Base-by-base conservation (phyloP, 805 yeast species). In the Wickerhamomyces pijperi region DNA sequence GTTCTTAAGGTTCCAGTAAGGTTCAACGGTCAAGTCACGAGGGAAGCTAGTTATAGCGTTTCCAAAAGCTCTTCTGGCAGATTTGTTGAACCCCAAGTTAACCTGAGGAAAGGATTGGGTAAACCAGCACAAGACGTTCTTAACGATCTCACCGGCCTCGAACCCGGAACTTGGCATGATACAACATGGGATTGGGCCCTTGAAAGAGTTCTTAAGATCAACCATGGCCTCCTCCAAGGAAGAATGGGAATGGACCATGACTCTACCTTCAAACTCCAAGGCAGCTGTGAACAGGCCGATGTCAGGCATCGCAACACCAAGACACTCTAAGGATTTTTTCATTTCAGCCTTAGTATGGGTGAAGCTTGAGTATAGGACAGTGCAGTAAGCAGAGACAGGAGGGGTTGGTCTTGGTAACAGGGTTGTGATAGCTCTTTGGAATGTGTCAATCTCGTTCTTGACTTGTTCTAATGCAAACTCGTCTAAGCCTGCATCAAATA, bases 1-100 rank as follows among this genome's bases (percentile, higher is more conserved):
- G n/a, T 35, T 36, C 12, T 36, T 20, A 6, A 48, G 33, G 25
- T 55, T 48, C 48, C 61, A 51, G 32, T 46, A 56, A 2, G 53
- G 52, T 4, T 25, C n/a, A 12, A 25, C n/a, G 13, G n/a, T n/a
- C n/a, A 25, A 25, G n/a, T 25, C 29, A 8, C n/a, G 7, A 9
- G 29, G 29, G 5, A 9, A 9, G 12, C n/a, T 9, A 11, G 29
- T 25, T 14, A 25, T 25, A 25, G 29, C 9, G 7, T 25, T 8
- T 4, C n/a, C 29, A 25, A 25, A 25, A 4, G 9, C 13, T 9
- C 29, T 9, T 12, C 29, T 25, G 4, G 29, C 12, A 25, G 29
- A 25, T 14, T 25, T 25, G 14, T 9, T 8, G 14, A 25, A 25
- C 14, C 29, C 29, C 7, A 25, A 9, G n/a, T 25, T 25, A 12